Evolutionary conservation across 129 eudicot genomes (phyloP), one percentile per base, ranked within the genome.

Genomic region (Erigeron canadensis): DNA sequence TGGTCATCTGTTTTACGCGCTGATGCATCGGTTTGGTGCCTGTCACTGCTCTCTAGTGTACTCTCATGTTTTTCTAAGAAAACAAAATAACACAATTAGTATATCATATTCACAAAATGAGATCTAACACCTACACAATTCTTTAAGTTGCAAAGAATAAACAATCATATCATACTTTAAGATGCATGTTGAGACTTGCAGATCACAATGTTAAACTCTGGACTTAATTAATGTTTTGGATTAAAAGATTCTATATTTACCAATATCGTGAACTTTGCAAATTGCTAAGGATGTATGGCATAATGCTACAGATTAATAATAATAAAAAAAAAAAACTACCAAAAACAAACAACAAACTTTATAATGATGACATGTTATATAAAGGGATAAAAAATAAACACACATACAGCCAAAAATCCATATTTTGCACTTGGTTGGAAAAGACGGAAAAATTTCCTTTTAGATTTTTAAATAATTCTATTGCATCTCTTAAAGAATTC

Each of bases 41-140:
- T 61, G 17, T 43, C 70, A 62, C 60, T 74, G 67, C 67, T 75
- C 56, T 75, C 73, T 10, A 17, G 69, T 65, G 67, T 54, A 66
- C 37, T 63, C 75, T 69, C 96, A 74, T 78, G 77, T 81, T 51
- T 44, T 76, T 76, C 96, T 86, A 44, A 10, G 45, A 61, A 77
- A 55, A 69, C 0, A 0, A 55, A 53, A 53, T 1, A 18, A 55
- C 8, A 21, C 50, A 45, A 45, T 8, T 45, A 8, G 13, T 8
- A 45, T 45, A 45, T 45, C 8, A n/a, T n/a, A n/a, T n/a, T n/a
- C n/a, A n/a, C n/a, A 45, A 45, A 45, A 12, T 45, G 10, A 10
- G 13, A 12, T 3, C 34, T 0, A 28, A 28, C 34, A 28, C 34
- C 34, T 28, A 28, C 34, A 28, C 34, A 28, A 1, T 28, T 28